These are phyloP conservation scores for Vicia villosa DNA, from an alignment of 306 rosid species.

Conservation along the genomic window DNA sequence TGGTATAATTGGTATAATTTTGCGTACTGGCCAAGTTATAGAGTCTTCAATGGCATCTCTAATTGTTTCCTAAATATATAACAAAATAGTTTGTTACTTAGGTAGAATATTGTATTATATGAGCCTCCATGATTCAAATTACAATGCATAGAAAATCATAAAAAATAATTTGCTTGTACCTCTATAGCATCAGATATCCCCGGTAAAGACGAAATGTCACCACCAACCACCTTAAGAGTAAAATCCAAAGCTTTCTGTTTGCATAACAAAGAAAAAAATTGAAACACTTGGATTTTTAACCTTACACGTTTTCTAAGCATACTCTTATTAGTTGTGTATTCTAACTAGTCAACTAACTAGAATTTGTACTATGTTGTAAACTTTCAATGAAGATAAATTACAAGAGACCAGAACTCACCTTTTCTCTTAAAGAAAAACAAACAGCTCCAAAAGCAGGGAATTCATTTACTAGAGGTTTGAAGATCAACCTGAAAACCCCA, in stretches of 20 bases:
- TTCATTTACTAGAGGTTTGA: slow-evolving; percentile 84
- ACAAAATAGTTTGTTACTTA: slow-evolving; percentile 2
- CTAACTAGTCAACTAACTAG: slow-evolving; percentile 2
- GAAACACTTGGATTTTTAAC: slow-evolving; percentile 19
- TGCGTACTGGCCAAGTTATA: slow-evolving; percentile 92
- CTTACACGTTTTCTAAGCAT: slow-evolving; percentile 8
- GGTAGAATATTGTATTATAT: slow-evolving; percentile 4
- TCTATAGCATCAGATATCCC: slow-evolving; percentile 86
- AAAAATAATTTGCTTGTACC: slow-evolving; percentile 50
- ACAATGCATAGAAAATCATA: slow-evolving; percentile 15
- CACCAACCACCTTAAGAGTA: slow-evolving; percentile 80
- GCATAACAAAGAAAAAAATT: slow-evolving; percentile 26
- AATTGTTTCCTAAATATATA: slow-evolving; percentile 70
- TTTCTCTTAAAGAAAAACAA: slow-evolving; percentile 75
- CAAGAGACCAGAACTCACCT: slow-evolving; percentile 49
- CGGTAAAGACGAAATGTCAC: slow-evolving; percentile 79
- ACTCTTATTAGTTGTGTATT: not conserved
- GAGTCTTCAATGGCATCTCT: slow-evolving; percentile 90
- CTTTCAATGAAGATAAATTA: slow-evolving; percentile 20
- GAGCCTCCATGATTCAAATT: slow-evolving; percentile 10
- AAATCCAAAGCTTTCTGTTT: slow-evolving; percentile 88
- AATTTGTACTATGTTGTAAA: slow-evolving; percentile 14
- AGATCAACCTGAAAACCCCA: slow-evolving; percentile 98
- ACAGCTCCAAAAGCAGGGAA: slow-evolving; percentile 93
- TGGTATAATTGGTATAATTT: slow-evolving; percentile 72